phyloP scores from a whole-genome alignment of 129 eudicot genomes.

The Apium graveolens region DNA sequence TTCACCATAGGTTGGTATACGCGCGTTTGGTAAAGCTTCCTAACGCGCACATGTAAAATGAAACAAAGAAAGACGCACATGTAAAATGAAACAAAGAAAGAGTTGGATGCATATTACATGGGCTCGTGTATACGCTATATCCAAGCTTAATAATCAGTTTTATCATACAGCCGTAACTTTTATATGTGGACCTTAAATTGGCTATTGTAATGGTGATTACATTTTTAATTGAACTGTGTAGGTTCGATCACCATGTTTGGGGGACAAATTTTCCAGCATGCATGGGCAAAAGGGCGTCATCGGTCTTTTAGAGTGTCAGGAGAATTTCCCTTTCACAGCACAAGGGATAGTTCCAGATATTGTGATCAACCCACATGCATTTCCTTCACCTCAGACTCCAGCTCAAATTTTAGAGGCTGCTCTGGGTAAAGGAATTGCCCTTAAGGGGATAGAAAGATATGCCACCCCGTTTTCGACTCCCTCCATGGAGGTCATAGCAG shows the following conservation, averaged over 20 bases:
- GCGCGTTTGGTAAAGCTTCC: no score
- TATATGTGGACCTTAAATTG: no score
- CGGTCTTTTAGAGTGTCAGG: constrained; percentile 73
- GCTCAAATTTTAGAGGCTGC: constrained; percentile 90
- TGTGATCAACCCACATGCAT: constrained; percentile 84
- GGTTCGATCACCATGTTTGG: constrained; percentile 86
- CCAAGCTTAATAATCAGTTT: no score
- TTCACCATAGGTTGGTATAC: no score
- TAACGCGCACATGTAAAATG: no score
- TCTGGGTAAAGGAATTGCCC: constrained; percentile 76
- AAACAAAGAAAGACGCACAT: no score
- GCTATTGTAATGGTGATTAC: no score
- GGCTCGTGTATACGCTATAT: no score
- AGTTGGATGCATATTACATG: no score
- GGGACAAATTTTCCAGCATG: constrained; percentile 94
- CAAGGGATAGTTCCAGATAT: constrained; percentile 87
- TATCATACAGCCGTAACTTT: no score
- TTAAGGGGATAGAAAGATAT: constrained; percentile 58
- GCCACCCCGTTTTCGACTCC: constrained; percentile 88
- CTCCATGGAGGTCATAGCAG: constrained; percentile 58
- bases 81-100: no score
- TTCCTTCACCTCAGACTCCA: constrained; percentile 86
- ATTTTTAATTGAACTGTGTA: constrained; percentile 14
- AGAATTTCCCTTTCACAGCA: constrained; percentile 71
- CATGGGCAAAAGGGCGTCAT: constrained; percentile 97